Percentiles rank a stretch among this genome's conserved stretches.
These are phyloP conservation scores for Pyrus pyrifolia DNA, from an alignment of 306 rosid genomes.

Conservation along the genomic window DNA sequence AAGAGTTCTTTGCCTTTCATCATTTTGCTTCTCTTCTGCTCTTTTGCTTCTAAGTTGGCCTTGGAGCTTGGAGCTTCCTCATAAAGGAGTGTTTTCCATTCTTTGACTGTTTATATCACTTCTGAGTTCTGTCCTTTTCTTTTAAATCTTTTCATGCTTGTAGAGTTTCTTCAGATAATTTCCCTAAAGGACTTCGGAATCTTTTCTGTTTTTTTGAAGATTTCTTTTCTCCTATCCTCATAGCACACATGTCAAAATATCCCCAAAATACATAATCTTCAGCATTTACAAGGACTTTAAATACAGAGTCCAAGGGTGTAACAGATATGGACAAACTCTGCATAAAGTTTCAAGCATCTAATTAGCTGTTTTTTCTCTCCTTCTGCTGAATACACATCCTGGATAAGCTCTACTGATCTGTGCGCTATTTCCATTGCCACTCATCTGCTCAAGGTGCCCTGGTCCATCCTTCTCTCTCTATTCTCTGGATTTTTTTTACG, in stretches of 20 bases:
- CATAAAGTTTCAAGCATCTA: slow-evolving; percentile 10
- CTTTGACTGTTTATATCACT: not conserved
- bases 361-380: slow-evolving; percentile 13
- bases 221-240: not conserved
- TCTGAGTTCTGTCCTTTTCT: slow-evolving; percentile 8
- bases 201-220: not conserved
- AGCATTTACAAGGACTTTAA: not conserved
- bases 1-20: not conserved
- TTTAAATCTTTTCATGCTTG: slow-evolving; percentile 9
- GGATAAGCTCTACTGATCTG: slow-evolving; percentile 1
- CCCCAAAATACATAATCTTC: slow-evolving; percentile 2
- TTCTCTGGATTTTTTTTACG: not conserved
- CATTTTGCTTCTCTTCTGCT: not conserved
- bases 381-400: not conserved
- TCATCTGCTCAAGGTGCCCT: slow-evolving; percentile 6
- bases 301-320: not conserved
- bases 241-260: slow-evolving; percentile 16
- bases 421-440: not conserved
- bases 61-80: not conserved
- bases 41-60: not conserved
- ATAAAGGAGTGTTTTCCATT: not conserved
- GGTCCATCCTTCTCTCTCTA: slow-evolving; percentile 2
- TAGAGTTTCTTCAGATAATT: slow-evolving; percentile 1
- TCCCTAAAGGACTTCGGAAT: not conserved
- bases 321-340: not conserved